Conservation (phyloP, 176 grass and related monocot species). For the Secale cereale region DNA sequence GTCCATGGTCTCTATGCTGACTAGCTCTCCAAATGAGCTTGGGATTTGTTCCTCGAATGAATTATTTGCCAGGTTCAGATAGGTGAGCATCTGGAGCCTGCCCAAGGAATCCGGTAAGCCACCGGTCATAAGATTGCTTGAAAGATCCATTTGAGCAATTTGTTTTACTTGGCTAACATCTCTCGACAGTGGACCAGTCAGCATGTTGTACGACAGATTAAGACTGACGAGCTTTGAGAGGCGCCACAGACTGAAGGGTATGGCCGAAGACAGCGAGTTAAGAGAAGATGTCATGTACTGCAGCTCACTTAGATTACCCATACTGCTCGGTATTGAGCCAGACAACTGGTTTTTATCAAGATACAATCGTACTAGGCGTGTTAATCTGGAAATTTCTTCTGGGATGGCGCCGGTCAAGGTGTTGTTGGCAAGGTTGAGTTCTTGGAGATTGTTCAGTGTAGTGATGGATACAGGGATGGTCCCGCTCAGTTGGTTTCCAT, state of each 20-base stretch:
- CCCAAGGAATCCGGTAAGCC: constrained; percentile 27
- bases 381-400: constrained; percentile 23
- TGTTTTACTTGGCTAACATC: constrained; percentile 28
- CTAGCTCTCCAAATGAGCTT: constrained; percentile 18
- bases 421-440: constrained; percentile 1
- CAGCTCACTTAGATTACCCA: constrained; percentile 25
- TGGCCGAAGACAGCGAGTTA: constrained; percentile 38
- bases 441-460: not conserved
- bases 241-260: constrained; percentile 27
- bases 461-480: not conserved
- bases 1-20: constrained; percentile 27
- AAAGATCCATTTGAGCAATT: constrained; percentile 32
- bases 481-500: constrained; percentile 1
- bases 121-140: constrained; percentile 11
- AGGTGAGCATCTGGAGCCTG: constrained; percentile 31
- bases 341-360: not conserved
- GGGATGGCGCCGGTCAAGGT: constrained; percentile 20
- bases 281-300: constrained; percentile 17
- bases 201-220: constrained; percentile 37
- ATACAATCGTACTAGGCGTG: not conserved
- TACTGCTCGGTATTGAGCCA: constrained; percentile 24
- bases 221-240: constrained; percentile 35
- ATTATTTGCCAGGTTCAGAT: constrained; percentile 29
- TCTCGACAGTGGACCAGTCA: constrained; percentile 13
- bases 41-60: constrained; percentile 36